Base-by-base conservation (phyloP, 2,329 filamentous ascomycete genomes). In the Ophiocordyceps australis region DNA sequence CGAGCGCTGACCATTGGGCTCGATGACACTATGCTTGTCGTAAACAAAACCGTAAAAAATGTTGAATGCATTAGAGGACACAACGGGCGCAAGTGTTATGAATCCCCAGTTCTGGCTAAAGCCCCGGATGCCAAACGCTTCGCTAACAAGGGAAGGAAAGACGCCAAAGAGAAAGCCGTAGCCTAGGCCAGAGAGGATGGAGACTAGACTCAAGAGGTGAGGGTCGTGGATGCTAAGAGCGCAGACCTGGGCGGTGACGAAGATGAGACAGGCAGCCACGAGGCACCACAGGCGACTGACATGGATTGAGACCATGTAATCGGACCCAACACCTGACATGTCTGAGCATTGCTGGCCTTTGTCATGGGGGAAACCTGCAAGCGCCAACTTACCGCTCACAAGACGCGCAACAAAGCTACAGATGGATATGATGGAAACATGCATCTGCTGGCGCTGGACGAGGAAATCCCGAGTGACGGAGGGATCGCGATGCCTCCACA, bases 91-190 rank as follows among this genome's bases (percentile, higher is more conserved):
- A 24, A 94, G 58, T 0, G 82, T 94, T 73, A 98, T 91, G 39
- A 78, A 76, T 10, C 89, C 89, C 86, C 89, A 98, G 43, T 95
- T 98, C 44, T 93, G 81, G 28, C 77, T 83, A 24, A 98, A 60
- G 2, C 85, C 86, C 32, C 75, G 66, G 15, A 94, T 77, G 7
- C 89, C 89, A 46, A 98, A 98, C 0, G 77, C 75, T 45, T 95
- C 85, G 6, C 85, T 82, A 8, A 80, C 68, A 12, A 95, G 71
- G 9, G 83, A 85, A 1, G 89, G 89, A 48, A 80, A 93, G 13
- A 93, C 85, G 18, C 89, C 89, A 37, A 95, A 95, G 1, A 95
- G 62, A 35, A 92, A 81, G 3, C 89, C 89, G 46, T 98, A 98
- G 2, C 74, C 85, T 1, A 95, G 57, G 1, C 89, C 89, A 0